Evolutionary conservation across 2,329 filamentous ascomycete genomes (phyloP).

Genomic region (Macrophomina phaseolina): DNA sequence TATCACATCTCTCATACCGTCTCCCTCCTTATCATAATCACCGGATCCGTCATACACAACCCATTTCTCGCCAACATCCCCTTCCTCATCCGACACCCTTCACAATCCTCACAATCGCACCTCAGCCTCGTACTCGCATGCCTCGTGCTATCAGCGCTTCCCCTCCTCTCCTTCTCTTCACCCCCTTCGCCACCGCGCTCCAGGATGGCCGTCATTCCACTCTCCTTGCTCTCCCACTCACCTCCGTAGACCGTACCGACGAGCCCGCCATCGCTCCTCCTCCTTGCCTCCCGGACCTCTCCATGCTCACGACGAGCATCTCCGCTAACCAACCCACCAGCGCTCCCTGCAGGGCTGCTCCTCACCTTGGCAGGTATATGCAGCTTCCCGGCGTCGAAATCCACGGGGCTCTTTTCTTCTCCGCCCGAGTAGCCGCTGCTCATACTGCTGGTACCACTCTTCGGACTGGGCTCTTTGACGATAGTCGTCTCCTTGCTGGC

Average conservation of each 20-base stretch:
- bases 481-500: background rate
- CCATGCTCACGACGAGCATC: background rate
- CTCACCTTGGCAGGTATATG: constrained; percentile 5
- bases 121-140: constrained; percentile 15
- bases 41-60: constrained; percentile 6
- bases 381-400: constrained; percentile 6
- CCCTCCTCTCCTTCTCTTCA: background rate
- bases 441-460: background rate
- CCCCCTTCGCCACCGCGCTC: background rate
- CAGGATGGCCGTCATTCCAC: background rate
- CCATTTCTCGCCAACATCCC: constrained; percentile 16
- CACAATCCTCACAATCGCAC: constrained; percentile 21
- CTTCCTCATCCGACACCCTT: constrained; percentile 15
- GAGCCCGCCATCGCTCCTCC: background rate
- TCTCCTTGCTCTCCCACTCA: background rate
- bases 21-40: constrained; percentile 7
- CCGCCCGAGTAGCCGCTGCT: background rate
- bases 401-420: background rate
- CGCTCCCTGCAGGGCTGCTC: background rate
- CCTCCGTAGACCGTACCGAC: background rate
- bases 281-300: background rate
- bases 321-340: background rate
- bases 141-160: background rate
- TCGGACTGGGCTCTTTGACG: background rate
- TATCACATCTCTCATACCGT: constrained; percentile 3